Percentiles rank a stretch among this genome's conserved stretches.
Evolutionary conservation across 169 alveolate genomes (phyloP).

Genomic region (Eimeria acervulina): DNA sequence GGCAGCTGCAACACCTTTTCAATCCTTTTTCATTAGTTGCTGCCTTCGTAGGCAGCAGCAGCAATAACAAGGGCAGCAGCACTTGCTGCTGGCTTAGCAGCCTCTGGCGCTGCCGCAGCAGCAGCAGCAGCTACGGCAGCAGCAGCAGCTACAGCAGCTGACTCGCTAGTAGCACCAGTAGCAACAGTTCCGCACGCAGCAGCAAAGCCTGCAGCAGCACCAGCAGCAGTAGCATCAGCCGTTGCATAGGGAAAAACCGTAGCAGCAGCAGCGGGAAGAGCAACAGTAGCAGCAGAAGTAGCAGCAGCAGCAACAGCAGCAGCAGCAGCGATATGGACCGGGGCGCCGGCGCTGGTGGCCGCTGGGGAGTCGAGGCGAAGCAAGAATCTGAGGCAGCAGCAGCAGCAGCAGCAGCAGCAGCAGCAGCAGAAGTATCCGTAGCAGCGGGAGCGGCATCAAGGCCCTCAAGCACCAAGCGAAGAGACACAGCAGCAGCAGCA

Average conservation of each 20-base stretch:
- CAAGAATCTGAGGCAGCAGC: slow-evolving; percentile 36
- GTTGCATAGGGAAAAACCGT: background rate
- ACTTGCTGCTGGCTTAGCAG: background rate
- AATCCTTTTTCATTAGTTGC: too few species aligned
- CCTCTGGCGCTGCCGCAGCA: background rate
- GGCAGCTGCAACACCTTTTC: too few species aligned
- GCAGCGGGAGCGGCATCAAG: background rate
- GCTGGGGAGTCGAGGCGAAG: slow-evolving; percentile 5
- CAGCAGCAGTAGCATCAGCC: slow-evolving; percentile 35
- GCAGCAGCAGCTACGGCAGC: too few species aligned
- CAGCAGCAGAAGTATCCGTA: slow-evolving; percentile 52
- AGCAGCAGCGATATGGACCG: slow-evolving; percentile 53
- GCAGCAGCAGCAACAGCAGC: slow-evolving; percentile 41
- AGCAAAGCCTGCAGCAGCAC: slow-evolving; percentile 7
- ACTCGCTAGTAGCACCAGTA: background rate
- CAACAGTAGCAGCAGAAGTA: background rate
- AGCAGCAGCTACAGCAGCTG: too few species aligned
- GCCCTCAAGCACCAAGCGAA: slow-evolving; percentile 9
- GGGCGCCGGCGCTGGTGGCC: background rate
- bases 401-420: slow-evolving; percentile 33
- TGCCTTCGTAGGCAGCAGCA: slow-evolving; percentile 31
- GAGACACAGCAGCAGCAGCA: slow-evolving; percentile 41
- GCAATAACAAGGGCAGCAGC: slow-evolving; percentile 32
- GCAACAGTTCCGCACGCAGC: background rate
- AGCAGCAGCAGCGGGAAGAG: slow-evolving; percentile 47